These are phyloP conservation scores for Calocera cornea DNA, from an alignment of 768 basidiomycete species.

Conservation along the genomic window DNA sequence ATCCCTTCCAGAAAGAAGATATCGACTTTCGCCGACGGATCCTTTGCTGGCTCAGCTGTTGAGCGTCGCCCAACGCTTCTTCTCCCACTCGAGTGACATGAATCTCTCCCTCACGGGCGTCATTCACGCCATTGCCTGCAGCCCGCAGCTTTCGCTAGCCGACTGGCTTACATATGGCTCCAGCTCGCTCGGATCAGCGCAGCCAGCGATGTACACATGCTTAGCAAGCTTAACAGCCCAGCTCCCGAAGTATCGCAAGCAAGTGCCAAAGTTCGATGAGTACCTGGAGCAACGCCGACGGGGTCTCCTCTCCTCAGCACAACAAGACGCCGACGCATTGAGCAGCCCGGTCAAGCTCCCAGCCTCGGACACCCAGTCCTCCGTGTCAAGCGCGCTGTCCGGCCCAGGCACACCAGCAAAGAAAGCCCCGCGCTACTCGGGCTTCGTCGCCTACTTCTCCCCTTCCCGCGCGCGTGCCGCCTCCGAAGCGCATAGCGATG, in stretches of 20 bases:
- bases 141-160: conserved; percentile 70
- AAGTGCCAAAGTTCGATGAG: conserved; percentile 68
- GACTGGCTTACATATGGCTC: conserved; percentile 59
- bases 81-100: conserved; percentile 69
- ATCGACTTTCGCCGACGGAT: conserved; percentile 67
- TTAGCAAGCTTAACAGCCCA: conserved; percentile 69
- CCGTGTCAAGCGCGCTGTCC: conserved; percentile 19
- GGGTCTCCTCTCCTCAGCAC: conserved; percentile 83
- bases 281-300: conserved; percentile 74
- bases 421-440: conserved; percentile 13
- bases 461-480: conserved; percentile 5
- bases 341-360: conserved; percentile 54
- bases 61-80: conserved; percentile 60
- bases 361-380: conserved; percentile 25
- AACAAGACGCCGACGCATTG: conserved; percentile 69
- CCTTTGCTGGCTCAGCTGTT: conserved; percentile 58
- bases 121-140: conserved; percentile 64
- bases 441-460: conserved; percentile 6
- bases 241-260: conserved; percentile 62
- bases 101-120: conserved; percentile 82
- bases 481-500: background rate
- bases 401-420: conserved; percentile 39
- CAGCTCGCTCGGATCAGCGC: conserved; percentile 22
- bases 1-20: conserved; percentile 32
- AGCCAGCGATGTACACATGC: conserved; percentile 69